Evolutionary conservation across 2,329 filamentous ascomycete genomes (phyloP).

Genomic region (Aspergillus bombycis): DNA sequence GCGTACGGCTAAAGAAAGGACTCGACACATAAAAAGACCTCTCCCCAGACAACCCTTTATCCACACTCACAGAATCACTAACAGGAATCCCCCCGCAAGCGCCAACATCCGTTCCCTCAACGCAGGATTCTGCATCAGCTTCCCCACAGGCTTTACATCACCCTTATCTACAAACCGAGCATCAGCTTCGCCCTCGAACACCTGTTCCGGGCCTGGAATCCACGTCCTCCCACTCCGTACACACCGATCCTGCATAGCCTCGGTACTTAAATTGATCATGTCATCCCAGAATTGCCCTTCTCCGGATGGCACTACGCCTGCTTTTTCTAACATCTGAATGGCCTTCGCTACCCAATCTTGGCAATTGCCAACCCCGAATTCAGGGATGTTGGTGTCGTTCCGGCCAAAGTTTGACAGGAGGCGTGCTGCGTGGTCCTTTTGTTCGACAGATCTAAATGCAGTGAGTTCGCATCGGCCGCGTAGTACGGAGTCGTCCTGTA

Average conservation of each 20-base stretch:
- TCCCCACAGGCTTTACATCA: conserved; percentile 11
- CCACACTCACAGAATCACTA: background rate
- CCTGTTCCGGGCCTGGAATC: conserved; percentile 16
- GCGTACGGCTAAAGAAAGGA: conserved; percentile 19
- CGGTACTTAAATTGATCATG: conserved; percentile 22
- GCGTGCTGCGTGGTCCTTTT: conserved; percentile 4
- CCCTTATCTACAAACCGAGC: conserved; percentile 18
- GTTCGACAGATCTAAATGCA: conserved; percentile 12
- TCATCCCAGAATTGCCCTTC: conserved; percentile 22
- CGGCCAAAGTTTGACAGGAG: conserved; percentile 17
- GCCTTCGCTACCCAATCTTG: conserved; percentile 22
- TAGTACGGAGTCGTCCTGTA: conserved; percentile 22
- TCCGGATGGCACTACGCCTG: conserved; percentile 8
- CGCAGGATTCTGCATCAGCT: conserved; percentile 14
- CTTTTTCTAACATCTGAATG: conserved; percentile 10
- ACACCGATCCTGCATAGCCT: conserved; percentile 19
- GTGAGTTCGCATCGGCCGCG: conserved; percentile 24
- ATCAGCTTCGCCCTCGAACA: conserved; percentile 19
- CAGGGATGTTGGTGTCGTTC: conserved; percentile 20
- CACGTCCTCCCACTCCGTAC: conserved; percentile 12
- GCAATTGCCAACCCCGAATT: conserved; percentile 21
- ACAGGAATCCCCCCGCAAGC: conserved; percentile 7
- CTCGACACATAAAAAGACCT: conserved; percentile 23
- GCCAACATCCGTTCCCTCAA: conserved; percentile 17
- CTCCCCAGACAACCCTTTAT: background rate